Percentiles rank a stretch among this genome's conserved stretches.
These are phyloP conservation scores for Phytophthora agathidicida DNA, from an alignment of 352 stramenopile genomes.

Conservation along the genomic window DNA sequence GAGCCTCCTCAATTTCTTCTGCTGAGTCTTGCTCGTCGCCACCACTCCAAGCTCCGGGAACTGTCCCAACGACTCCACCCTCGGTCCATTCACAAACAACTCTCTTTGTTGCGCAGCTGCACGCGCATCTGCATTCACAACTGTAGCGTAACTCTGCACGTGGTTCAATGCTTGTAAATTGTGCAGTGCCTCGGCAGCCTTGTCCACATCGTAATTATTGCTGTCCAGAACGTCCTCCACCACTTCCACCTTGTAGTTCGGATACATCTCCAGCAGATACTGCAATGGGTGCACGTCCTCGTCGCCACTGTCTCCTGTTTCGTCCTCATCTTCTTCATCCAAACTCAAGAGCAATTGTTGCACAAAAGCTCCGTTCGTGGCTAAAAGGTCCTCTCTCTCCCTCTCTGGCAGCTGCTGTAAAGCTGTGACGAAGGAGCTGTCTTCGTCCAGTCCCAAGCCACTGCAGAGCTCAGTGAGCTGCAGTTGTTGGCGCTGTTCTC, in stretches of 20 bases:
- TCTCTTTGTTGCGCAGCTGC: conserved; percentile 25
- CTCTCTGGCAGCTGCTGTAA: conserved; percentile 47
- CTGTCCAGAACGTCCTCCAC: conserved; percentile 70
- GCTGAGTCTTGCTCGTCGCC: conserved; percentile 35
- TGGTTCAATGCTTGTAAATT: conserved; percentile 60
- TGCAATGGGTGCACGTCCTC: conserved; percentile 60
- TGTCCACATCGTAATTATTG: conserved; percentile 62
- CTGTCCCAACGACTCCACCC: conserved; percentile 56
- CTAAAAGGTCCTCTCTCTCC: conserved; percentile 50
- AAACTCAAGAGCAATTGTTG: conserved; percentile 68
- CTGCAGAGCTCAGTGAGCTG: conserved; percentile 64
- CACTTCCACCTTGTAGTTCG: conserved; percentile 59
- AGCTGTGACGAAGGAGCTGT: conserved; percentile 57
- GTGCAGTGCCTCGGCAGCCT: conserved; percentile 53
- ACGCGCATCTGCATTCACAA: conserved; percentile 43
- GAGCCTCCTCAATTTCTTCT: conserved; percentile 35
- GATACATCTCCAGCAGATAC: conserved; percentile 59
- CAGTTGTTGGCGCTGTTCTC: conserved; percentile 23
- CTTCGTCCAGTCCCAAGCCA: conserved; percentile 54
- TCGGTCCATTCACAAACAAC: conserved; percentile 30
- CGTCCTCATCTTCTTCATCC: conserved; percentile 53
- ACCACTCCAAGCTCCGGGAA: conserved; percentile 59
- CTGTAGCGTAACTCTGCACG: conserved; percentile 67
- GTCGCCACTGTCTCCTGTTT: conserved; percentile 24
- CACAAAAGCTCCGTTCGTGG: conserved; percentile 61